Percentiles rank a stretch among this genome's conserved stretches.
Conservation (phyloP, 2,329 filamentous ascomycete species). For the Ophiobolus disseminans region DNA sequence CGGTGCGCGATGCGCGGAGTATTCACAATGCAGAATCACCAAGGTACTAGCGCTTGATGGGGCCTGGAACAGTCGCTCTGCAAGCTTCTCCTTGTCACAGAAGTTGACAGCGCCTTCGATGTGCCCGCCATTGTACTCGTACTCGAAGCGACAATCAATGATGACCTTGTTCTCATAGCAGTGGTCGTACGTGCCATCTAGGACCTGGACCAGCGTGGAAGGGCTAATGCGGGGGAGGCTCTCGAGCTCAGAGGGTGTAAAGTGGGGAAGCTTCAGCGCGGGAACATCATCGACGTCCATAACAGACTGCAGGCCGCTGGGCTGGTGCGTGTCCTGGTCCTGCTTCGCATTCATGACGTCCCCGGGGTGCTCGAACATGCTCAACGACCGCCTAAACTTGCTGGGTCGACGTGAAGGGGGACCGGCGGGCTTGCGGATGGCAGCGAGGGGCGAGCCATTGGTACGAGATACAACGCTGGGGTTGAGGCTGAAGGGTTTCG, state of each 20-base stretch:
- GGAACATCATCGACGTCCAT: slow-evolving; percentile 83
- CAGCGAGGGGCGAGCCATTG: slow-evolving; percentile 74
- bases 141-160: slow-evolving; percentile 97
- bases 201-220: slow-evolving; percentile 81
- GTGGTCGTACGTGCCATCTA: slow-evolving; percentile 82
- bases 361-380: slow-evolving; percentile 95
- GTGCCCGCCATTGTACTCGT: slow-evolving; percentile 96
- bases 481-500: slow-evolving; percentile 70
- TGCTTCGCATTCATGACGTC: slow-evolving; percentile 77
- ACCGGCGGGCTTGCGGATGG: slow-evolving; percentile 69
- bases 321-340: slow-evolving; percentile 68
- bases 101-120: slow-evolving; percentile 94
- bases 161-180: slow-evolving; percentile 82
- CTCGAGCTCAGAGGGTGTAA: slow-evolving; percentile 81
- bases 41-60: slow-evolving; percentile 74
- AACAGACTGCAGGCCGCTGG: slow-evolving; percentile 71
- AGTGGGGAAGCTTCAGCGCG: slow-evolving; percentile 80
- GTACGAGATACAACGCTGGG: slow-evolving; percentile 61
- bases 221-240: slow-evolving; percentile 86
- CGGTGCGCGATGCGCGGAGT: slow-evolving; percentile 93
- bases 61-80: slow-evolving; percentile 74
- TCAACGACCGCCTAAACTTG: slow-evolving; percentile 85
- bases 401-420: slow-evolving; percentile 74
- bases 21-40: slow-evolving; percentile 96
- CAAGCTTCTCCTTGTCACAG: slow-evolving; percentile 91